A percentile compares a stretch with the other conserved stretches of the same genome.
Conservation (phyloP, 306 rosid species). For the Malus fusca region DNA sequence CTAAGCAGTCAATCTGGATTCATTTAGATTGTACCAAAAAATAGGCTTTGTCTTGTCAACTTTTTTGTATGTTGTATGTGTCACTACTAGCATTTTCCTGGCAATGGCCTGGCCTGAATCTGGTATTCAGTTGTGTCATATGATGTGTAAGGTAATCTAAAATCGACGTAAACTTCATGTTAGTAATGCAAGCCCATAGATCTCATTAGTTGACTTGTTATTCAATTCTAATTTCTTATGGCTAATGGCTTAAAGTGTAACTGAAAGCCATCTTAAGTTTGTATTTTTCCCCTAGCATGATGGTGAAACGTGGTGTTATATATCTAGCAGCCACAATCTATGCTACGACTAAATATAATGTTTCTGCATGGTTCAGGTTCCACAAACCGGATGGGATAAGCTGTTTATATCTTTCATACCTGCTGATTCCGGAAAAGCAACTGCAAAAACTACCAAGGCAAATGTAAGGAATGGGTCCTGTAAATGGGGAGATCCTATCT, state of each 20-base stretch:
- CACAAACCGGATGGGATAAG: constrained; percentile 97
- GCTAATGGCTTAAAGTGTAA: neutral
- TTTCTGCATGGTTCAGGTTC: constrained; percentile 58
- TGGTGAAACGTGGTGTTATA: neutral
- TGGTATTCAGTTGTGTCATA: neutral
- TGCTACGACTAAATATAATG: constrained; percentile 22
- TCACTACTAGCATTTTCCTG: neutral
- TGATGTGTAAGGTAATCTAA: neutral
- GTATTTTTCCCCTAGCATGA: neutral
- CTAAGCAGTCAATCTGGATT: neutral
- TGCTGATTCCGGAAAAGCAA: constrained; percentile 81
- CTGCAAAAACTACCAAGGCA: constrained; percentile 88
- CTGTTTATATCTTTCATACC: constrained; percentile 78
- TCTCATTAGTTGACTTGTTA: neutral
- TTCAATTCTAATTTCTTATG: neutral
- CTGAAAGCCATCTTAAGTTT: neutral
- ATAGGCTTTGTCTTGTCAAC: neutral
- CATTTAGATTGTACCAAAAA: neutral
- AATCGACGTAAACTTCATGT: neutral
- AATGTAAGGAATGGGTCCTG: constrained; percentile 95
- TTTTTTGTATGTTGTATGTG: neutral
- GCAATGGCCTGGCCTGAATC: neutral
- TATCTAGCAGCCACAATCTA: constrained; percentile 13
- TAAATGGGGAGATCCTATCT: constrained; percentile 98
- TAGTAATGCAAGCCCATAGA: neutral